phyloP scores from a whole-genome alignment of 768 basidiomycete species.

The Xanthoconium stramineum region DNA sequence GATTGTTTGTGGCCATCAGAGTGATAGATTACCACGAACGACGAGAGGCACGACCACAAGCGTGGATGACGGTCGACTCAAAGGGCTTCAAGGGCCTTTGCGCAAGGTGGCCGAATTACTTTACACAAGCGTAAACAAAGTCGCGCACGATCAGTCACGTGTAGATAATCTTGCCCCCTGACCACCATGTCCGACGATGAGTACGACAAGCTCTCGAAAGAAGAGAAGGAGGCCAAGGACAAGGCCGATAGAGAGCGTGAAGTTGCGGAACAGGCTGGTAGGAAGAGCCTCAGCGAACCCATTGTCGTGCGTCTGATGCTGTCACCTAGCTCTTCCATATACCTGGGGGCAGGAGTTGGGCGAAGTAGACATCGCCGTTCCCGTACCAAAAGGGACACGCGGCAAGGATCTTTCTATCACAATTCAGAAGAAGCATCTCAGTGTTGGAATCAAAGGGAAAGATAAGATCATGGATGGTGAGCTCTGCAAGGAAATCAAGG shows the following conservation, averaged over 20 bases:
- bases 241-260: conserved; percentile 67
- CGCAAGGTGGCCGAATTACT: conserved; percentile 13
- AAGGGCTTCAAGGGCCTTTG: conserved; percentile 5
- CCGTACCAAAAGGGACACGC: conserved; percentile 85
- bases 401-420: conserved; percentile 69
- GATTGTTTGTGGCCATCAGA: conserved; percentile 59
- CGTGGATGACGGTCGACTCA: conserved; percentile 2
- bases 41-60: conserved; percentile 12
- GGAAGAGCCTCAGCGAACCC: conserved; percentile 23
- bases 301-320: conserved; percentile 21
- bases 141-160: conserved; percentile 22
- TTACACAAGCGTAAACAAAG: conserved; percentile 36
- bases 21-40: conserved; percentile 1
- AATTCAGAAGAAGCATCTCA: conserved; percentile 80
- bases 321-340: conserved; percentile 74
- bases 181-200: conserved; percentile 43
- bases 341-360: conserved; percentile 87
- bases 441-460: conserved; percentile 79
- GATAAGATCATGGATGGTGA: conserved; percentile 88
- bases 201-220: conserved; percentile 73
- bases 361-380: conserved; percentile 79
- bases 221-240: conserved; percentile 74
- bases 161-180: conserved; percentile 19
- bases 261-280: conserved; percentile 80
- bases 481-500: conserved; percentile 88